A percentile compares a stretch with the other conserved stretches of the same genome.
These are phyloP conservation scores for Starmera dryadoides DNA, from an alignment of 805 yeast genomes.

Conservation along the genomic window DNA sequence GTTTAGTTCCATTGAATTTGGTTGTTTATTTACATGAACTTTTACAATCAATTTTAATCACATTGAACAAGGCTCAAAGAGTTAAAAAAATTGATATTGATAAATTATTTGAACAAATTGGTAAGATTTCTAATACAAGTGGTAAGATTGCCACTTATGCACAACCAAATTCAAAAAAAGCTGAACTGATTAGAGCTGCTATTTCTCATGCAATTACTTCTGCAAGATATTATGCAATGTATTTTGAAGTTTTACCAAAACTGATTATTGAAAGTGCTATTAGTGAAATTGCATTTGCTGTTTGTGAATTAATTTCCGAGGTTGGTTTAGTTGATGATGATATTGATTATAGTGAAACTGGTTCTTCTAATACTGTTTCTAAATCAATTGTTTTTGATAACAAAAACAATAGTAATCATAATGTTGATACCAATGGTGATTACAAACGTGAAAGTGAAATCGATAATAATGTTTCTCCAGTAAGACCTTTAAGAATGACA, in stretches of 20 bases:
- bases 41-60: slow-evolving; percentile 36
- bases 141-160: slow-evolving; percentile 21
- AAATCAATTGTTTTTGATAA: too few relatives aligned
- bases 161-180: slow-evolving; percentile 28
- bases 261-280: slow-evolving; percentile 69
- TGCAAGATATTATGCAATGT: slow-evolving; percentile 64
- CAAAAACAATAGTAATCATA: slow-evolving; percentile 1
- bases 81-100: slow-evolving; percentile 24
- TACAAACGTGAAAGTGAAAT: not conserved
- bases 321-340: slow-evolving; percentile 33
- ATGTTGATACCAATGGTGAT: too few relatives aligned
- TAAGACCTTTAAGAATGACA: slow-evolving; percentile 64
- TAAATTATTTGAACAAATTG: slow-evolving; percentile 42
- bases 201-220: slow-evolving; percentile 71
- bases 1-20: slow-evolving; percentile 39
- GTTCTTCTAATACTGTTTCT: not conserved
- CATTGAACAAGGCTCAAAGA: slow-evolving; percentile 20
- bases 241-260: slow-evolving; percentile 58
- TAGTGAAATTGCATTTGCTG: slow-evolving; percentile 60
- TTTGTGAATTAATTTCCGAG: slow-evolving; percentile 53
- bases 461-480: slow-evolving; percentile 32
- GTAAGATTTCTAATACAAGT: slow-evolving; percentile 36
- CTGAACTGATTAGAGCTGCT: slow-evolving; percentile 52
- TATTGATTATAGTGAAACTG: not conserved
- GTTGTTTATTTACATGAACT: slow-evolving; percentile 40